Evolutionary conservation across 1,284 basidiomycete species (phyloP).

Genomic region (Cystobasidiaceae sp.): DNA sequence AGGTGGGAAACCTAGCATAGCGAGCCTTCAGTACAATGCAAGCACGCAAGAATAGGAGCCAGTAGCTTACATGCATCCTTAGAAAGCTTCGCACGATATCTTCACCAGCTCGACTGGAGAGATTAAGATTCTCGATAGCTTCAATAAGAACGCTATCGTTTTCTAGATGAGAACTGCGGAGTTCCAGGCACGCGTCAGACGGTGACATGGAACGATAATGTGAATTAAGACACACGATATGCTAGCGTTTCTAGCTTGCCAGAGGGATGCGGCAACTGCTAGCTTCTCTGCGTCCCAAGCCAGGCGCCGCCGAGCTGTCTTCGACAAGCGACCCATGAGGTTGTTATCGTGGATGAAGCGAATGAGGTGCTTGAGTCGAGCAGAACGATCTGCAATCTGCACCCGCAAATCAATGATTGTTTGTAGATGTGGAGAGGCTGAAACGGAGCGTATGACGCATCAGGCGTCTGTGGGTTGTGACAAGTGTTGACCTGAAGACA

Average conservation of each 20-base stretch:
- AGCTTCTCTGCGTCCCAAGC: constrained; percentile 85
- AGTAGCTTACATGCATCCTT: constrained; percentile 56
- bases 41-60: background rate
- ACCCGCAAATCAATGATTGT: constrained; percentile 72
- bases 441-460: too few relatives aligned
- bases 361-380: constrained; percentile 73
- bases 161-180: too few relatives aligned
- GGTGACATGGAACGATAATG: background rate
- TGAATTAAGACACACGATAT: constrained; percentile 45
- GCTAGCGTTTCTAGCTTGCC: constrained; percentile 69
- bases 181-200: background rate
- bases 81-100: constrained; percentile 83
- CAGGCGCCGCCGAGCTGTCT: constrained; percentile 66
- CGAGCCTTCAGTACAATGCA: background rate
- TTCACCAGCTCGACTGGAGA: constrained; percentile 51
- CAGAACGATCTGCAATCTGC: constrained; percentile 70
- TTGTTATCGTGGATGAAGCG: constrained; percentile 80
- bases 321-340: constrained; percentile 69
- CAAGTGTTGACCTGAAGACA: too few relatives aligned
- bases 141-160: constrained; percentile 47
- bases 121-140: constrained; percentile 52
- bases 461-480: too few relatives aligned
- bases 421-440: too few relatives aligned
- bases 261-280: constrained; percentile 73
- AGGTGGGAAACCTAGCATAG: constrained; percentile 34